phyloP scores from a whole-genome alignment of 1,284 basidiomycete species.

The Trichosporon coremiiforme region DNA sequence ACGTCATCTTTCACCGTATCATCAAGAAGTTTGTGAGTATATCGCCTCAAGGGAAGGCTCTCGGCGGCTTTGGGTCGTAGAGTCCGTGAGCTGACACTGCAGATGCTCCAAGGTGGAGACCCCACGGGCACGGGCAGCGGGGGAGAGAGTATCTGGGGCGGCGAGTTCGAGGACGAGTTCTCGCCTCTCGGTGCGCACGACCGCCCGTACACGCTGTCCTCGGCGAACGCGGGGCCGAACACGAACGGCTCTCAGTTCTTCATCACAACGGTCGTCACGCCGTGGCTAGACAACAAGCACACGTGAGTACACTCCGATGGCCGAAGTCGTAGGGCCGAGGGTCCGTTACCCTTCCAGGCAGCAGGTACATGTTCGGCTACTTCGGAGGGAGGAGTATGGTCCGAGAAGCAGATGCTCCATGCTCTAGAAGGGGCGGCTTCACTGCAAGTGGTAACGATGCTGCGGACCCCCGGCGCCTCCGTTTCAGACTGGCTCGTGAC shows the following conservation, averaged over 20 bases:
- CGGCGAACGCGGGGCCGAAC: slow-evolving; percentile 86
- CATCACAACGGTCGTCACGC: slow-evolving; percentile 93
- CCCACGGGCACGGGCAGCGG: slow-evolving; percentile 77
- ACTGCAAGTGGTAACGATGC: background rate
- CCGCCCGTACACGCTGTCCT: slow-evolving; percentile 94
- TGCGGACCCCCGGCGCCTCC: background rate
- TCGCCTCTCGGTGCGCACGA: slow-evolving; percentile 85
- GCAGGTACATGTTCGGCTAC: no score
- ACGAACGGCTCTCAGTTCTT: slow-evolving; percentile 96
- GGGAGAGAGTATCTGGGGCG: slow-evolving; percentile 92
- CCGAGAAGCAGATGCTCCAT: no score
- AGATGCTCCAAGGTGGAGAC: slow-evolving; percentile 98
- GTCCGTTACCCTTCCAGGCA: background rate
- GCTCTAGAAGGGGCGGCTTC: no score
- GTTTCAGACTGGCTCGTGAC: background rate
- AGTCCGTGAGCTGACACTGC: slow-evolving; percentile 25
- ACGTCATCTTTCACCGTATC: slow-evolving; percentile 93
- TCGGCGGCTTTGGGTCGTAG: no score
- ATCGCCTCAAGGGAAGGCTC: no score
- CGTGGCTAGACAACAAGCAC: slow-evolving; percentile 75
- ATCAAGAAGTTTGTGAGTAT: slow-evolving; percentile 85
- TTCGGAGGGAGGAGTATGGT: no score
- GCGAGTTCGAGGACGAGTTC: slow-evolving; percentile 96
- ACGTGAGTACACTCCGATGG: slow-evolving; percentile 50
- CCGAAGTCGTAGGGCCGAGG: background rate